A percentile compares a stretch with the other conserved stretches of the same genome.
Evolutionary conservation across 495 filamentous ascomycete genomes (phyloP).

Genomic region (Mytilinidion resinicola): DNA sequence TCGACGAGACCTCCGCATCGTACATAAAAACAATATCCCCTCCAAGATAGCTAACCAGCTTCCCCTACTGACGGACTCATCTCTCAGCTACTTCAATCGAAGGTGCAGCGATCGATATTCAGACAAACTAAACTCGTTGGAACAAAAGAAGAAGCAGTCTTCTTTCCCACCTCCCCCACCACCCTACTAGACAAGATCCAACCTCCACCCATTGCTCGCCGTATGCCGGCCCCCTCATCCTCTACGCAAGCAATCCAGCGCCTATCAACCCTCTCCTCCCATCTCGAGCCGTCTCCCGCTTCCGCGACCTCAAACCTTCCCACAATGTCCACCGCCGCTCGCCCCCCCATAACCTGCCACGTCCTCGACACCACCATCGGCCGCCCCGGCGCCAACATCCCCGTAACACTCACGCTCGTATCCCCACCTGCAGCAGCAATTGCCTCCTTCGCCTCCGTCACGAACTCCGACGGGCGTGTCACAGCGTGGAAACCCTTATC

Average conservation of each 20-base stretch:
- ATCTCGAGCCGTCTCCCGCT: background rate
- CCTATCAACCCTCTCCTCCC: slow-evolving; percentile 6
- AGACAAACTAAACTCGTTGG: no score
- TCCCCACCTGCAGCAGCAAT: slow-evolving; percentile 29
- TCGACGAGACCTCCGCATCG: no score
- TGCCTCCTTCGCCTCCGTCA: slow-evolving; percentile 56
- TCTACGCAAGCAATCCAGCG: background rate
- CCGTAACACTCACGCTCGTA: slow-evolving; percentile 50
- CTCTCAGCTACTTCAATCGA: no score
- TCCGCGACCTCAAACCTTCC: slow-evolving; percentile 1
- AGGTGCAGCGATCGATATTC: no score
- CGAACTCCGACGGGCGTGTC: slow-evolving; percentile 83
- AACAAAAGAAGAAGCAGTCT: no score
- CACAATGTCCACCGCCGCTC: slow-evolving; percentile 25
- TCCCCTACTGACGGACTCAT: no score
- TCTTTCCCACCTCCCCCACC: no score
- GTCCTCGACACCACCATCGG: slow-evolving; percentile 64
- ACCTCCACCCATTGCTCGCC: background rate
- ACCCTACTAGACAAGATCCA: no score
- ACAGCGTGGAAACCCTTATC: slow-evolving; percentile 61
- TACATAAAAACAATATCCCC: no score
- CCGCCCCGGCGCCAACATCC: slow-evolving; percentile 52
- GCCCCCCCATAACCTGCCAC: slow-evolving; percentile 74
- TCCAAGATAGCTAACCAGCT: no score
- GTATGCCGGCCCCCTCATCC: background rate